Conservation (phyloP, 2,329 filamentous ascomycete species). For the Cercospora sp. region DNA sequence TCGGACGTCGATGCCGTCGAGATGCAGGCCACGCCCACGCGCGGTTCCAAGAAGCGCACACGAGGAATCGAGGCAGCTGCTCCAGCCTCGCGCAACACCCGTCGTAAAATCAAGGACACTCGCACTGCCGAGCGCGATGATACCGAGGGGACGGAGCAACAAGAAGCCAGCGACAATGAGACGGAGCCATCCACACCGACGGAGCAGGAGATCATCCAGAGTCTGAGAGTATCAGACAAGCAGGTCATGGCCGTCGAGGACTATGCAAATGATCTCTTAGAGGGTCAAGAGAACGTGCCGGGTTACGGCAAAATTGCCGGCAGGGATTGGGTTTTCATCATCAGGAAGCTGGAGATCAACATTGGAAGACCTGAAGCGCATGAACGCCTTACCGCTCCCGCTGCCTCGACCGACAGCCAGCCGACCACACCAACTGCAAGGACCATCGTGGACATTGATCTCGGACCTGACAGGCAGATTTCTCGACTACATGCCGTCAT, state of each 20-base stretch:
- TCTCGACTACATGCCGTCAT: conserved; percentile 54
- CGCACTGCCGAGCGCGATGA: conserved; percentile 37
- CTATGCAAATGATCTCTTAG: conserved; percentile 56
- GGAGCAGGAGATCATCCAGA: conserved; percentile 47
- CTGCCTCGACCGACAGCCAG: conserved; percentile 19
- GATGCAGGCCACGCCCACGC: conserved; percentile 50
- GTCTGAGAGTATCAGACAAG: conserved; percentile 48
- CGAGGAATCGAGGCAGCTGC: conserved; percentile 38
- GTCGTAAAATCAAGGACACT: conserved; percentile 40
- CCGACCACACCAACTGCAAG: conserved; percentile 38
- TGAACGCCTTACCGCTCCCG: conserved; percentile 30
- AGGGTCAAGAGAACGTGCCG: conserved; percentile 48
- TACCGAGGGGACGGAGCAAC: conserved; percentile 42
- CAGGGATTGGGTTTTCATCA: conserved; percentile 81
- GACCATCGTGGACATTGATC: conserved; percentile 74
- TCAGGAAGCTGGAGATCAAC: conserved; percentile 71
- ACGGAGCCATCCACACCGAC: conserved; percentile 40
- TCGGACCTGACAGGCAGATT: conserved; percentile 57
- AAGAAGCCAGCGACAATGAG: conserved; percentile 42
- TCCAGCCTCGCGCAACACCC: conserved; percentile 33
- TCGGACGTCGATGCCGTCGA: conserved; percentile 49
- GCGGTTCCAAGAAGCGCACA: conserved; percentile 48
- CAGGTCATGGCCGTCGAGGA: conserved; percentile 58
- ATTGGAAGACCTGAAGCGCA: conserved; percentile 64
- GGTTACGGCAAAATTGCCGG: conserved; percentile 83